Percentiles rank a stretch among this genome's conserved stretches.
phyloP scores from a whole-genome alignment of 1,284 basidiomycete species.

The Malassezia caprae region DNA sequence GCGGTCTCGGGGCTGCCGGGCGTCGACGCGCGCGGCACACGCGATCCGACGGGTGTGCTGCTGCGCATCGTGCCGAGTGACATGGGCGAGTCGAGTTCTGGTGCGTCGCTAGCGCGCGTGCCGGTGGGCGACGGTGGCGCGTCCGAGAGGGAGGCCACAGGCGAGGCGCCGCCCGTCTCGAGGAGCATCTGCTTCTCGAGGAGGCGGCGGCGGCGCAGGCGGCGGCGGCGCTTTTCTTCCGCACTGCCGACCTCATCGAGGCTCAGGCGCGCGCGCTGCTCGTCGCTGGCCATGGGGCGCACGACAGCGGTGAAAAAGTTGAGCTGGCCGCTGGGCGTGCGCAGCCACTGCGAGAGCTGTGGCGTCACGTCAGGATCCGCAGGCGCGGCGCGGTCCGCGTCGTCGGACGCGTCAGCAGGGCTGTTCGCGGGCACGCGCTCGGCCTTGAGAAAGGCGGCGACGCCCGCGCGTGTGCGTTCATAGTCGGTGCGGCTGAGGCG shows the following conservation, averaged over 20 bases:
- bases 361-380: background rate
- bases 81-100: background rate
- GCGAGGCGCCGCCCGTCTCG: conserved; percentile 2
- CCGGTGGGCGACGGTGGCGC: conserved; percentile 6
- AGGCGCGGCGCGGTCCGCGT: background rate
- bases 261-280: conserved; percentile 17
- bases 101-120: conserved; percentile 5
- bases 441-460: conserved; percentile 43
- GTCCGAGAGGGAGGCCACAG: background rate
- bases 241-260: conserved; percentile 33
- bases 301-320: conserved; percentile 34
- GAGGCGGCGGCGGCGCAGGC: conserved; percentile 17
- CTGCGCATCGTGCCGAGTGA: background rate
- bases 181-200: conserved; percentile 28
- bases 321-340: conserved; percentile 24
- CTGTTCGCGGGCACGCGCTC: conserved; percentile 21
- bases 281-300: conserved; percentile 11
- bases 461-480: conserved; percentile 40
- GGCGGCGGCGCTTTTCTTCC: conserved; percentile 26
- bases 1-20: conserved; percentile 6
- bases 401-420: background rate
- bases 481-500: conserved; percentile 40
- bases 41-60: conserved; percentile 7
- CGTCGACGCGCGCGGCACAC: background rate
- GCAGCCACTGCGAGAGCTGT: conserved; percentile 13